Percentiles rank a stretch among this genome's conserved stretches.
These are phyloP conservation scores for Telopea speciosissima DNA, from an alignment of 177 flowering plant genomes.

Conservation along the genomic window DNA sequence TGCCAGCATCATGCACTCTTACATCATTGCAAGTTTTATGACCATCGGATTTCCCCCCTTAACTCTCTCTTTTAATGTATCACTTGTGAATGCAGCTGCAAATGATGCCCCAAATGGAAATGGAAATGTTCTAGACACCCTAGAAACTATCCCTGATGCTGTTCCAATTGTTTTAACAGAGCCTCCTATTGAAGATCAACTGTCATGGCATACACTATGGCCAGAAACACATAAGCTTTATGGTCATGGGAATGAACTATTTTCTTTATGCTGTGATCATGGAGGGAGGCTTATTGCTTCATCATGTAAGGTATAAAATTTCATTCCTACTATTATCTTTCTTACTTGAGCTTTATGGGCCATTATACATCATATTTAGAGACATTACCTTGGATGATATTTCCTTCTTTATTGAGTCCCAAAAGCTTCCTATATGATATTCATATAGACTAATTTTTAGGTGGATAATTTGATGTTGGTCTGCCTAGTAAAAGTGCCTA, in stretches of 20 bases:
- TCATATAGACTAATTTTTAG: no score
- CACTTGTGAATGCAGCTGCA: slow-evolving; percentile 40
- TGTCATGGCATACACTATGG: slow-evolving; percentile 94
- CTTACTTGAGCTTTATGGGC: not conserved
- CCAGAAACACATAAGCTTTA: slow-evolving; percentile 97
- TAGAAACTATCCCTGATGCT: slow-evolving; percentile 90
- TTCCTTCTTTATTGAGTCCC: not conserved
- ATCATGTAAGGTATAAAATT: slow-evolving; percentile 71
- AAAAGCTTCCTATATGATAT: no score
- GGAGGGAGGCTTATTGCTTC: slow-evolving; percentile 86
- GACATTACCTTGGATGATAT: not conserved
- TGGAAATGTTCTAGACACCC: slow-evolving; percentile 54
- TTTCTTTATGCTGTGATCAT: slow-evolving; percentile 77
- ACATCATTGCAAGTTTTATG: not conserved
- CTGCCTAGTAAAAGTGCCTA: no score
- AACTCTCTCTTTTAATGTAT: not conserved
- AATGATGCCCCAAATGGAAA: slow-evolving; percentile 30
- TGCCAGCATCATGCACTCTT: not conserved
- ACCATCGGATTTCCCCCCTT: not conserved
- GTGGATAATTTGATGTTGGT: no score
- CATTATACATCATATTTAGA: not conserved
- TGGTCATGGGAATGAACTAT: slow-evolving; percentile 98
- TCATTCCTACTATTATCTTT: not conserved
- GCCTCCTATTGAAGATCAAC: slow-evolving; percentile 90
- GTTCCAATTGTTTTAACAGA: slow-evolving; percentile 72